Conservation (phyloP, 305 asterid genomes). For the Fraxinus angustifolia region DNA sequence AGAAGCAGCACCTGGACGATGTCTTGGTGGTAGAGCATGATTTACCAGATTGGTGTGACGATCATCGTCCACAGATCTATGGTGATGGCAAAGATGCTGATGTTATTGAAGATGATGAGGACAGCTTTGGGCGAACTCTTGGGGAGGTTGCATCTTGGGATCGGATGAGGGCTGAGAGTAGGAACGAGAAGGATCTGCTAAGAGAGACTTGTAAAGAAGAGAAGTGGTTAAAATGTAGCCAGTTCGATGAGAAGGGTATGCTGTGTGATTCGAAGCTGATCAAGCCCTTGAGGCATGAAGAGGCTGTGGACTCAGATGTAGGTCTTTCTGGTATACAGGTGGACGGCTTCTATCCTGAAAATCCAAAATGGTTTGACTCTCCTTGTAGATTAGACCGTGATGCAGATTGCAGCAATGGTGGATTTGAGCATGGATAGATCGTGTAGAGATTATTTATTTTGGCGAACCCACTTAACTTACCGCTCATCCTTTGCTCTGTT, state of each 20-base stretch:
- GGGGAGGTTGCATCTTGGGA: slow-evolving; percentile 98
- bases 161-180: slow-evolving; percentile 64
- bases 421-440: slow-evolving; percentile 75
- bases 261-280: slow-evolving; percentile 63
- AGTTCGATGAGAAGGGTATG: slow-evolving; percentile 71
- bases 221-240: slow-evolving; percentile 77
- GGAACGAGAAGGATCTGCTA: slow-evolving; percentile 65
- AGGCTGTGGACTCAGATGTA: slow-evolving; percentile 62
- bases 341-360: slow-evolving; percentile 78
- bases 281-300: slow-evolving; percentile 71
- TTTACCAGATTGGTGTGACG: slow-evolving; percentile 91
- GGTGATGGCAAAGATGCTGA: slow-evolving; percentile 88
- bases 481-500: slow-evolving; percentile 36
- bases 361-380: slow-evolving; percentile 95
- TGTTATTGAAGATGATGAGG: slow-evolving; percentile 89
- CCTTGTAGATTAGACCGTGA: slow-evolving; percentile 81
- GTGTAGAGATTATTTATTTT: slow-evolving; percentile 47
- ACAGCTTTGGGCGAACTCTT: slow-evolving; percentile 90
- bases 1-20: slow-evolving; percentile 71
- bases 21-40: slow-evolving; percentile 91
- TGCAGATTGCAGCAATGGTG: slow-evolving; percentile 71
- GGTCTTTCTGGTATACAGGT: slow-evolving; percentile 76
- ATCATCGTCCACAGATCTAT: slow-evolving; percentile 66
- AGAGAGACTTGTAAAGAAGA: slow-evolving; percentile 73
- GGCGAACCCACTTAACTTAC: slow-evolving; percentile 54